A percentile compares a stretch with the other conserved stretches of the same genome.
Conservation (phyloP, 2,329 filamentous ascomycete genomes). For the Colletotrichum destructivum region DNA sequence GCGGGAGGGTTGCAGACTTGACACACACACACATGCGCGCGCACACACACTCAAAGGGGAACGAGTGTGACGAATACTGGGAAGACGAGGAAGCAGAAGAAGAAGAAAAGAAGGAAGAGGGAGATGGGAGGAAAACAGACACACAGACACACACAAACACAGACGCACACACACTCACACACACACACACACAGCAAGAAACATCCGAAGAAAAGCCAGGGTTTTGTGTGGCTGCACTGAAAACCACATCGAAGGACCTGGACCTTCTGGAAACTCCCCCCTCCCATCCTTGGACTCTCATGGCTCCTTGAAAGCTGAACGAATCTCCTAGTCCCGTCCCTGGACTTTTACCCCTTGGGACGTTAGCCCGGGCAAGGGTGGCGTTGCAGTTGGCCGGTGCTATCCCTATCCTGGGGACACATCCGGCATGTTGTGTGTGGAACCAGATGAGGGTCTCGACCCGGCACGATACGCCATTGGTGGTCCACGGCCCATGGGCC, state of each 20-base stretch:
- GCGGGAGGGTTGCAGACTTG: slow-evolving; percentile 16
- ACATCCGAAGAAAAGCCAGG: slow-evolving; percentile 28
- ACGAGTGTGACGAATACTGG: slow-evolving; percentile 17
- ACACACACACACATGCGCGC: not conserved
- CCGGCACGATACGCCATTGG: slow-evolving; percentile 28
- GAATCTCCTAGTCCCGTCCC: not conserved
- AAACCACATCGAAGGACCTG: slow-evolving; percentile 27
- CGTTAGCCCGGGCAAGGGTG: slow-evolving; percentile 23
- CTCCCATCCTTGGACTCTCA: not conserved
- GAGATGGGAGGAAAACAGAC: not conserved
- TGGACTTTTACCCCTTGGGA: slow-evolving; percentile 26
- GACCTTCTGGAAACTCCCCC: slow-evolving; percentile 27
- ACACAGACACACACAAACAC: not conserved
- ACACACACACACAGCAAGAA: not conserved
- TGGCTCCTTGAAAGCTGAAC: not conserved
- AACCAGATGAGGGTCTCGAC: not conserved
- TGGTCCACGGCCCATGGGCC: not conserved
- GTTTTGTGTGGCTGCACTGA: slow-evolving; percentile 31
- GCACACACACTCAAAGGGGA: not conserved
- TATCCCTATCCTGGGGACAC: slow-evolving; percentile 42
- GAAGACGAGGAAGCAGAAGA: not conserved
- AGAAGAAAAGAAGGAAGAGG: too few species aligned
- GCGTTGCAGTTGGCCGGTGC: slow-evolving; percentile 34
- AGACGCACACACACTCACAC: too few species aligned
- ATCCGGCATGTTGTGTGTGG: slow-evolving; percentile 35